These are phyloP conservation scores for Chlorociboria aeruginascens DNA, from an alignment of 495 filamentous ascomycete genomes.

Conservation along the genomic window DNA sequence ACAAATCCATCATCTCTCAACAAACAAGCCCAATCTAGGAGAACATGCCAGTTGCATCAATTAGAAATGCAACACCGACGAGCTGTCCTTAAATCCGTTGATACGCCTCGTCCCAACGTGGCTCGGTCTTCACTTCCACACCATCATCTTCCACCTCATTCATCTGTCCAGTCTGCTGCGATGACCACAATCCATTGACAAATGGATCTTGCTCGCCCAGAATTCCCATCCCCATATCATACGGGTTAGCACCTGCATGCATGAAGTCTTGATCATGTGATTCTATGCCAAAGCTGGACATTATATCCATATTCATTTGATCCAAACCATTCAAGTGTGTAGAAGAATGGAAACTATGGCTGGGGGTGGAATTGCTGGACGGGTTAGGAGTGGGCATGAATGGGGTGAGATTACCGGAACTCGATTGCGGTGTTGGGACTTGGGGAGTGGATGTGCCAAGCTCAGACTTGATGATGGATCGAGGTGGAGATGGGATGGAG, in stretches of 20 bases:
- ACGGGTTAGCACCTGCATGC: neutral
- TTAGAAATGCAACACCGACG: too few relatives aligned
- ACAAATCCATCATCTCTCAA: too few relatives aligned
- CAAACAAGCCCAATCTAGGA: too few relatives aligned
- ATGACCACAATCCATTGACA: neutral
- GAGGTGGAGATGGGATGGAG: neutral
- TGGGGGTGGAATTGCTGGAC: neutral
- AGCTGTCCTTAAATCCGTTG: neutral
- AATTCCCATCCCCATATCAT: constrained; percentile 4
- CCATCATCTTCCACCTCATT: neutral
- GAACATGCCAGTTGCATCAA: too few relatives aligned
- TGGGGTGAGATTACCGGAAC: neutral
- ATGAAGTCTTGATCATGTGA: neutral
- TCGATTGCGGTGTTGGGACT: neutral
- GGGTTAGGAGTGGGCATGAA: neutral
- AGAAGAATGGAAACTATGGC: neutral
- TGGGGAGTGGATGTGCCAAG: neutral
- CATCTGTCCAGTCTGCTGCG: neutral
- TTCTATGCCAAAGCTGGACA: neutral
- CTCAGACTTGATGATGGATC: neutral
- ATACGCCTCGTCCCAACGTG: constrained; percentile 16
- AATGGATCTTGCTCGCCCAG: neutral
- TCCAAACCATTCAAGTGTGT: neutral
- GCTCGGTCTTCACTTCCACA: constrained; percentile 16
- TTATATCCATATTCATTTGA: neutral